A percentile compares a stretch with the other conserved stretches of the same genome.
Conservation (phyloP, 129 eudicot genomes). For the Centaurea solstitialis region DNA sequence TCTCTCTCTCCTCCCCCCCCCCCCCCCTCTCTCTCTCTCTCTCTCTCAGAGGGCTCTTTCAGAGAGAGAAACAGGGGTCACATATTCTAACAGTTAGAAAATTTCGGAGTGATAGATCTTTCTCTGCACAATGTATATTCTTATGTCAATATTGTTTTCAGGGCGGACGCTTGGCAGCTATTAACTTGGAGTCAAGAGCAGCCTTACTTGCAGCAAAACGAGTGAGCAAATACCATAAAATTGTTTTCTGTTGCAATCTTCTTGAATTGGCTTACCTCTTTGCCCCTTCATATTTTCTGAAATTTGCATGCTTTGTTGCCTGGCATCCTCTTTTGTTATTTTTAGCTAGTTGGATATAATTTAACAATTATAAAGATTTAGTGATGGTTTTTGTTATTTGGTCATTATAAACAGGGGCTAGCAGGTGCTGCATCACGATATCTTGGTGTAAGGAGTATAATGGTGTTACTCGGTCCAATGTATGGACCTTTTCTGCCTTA, state of each 20-base stretch:
- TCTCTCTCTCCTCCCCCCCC: too few relatives aligned
- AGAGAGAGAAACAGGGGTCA: background rate
- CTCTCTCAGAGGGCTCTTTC: background rate
- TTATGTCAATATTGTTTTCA: slow-evolving; percentile 24
- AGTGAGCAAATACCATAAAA: slow-evolving; percentile 32
- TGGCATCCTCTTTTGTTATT: background rate
- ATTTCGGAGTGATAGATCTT: background rate
- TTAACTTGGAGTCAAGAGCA: slow-evolving; percentile 68
- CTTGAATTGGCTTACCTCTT: slow-evolving; percentile 1
- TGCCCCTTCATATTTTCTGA: background rate
- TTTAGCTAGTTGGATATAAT: background rate
- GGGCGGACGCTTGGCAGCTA: slow-evolving; percentile 87
- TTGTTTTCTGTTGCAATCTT: background rate
- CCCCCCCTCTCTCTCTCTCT: too few relatives aligned
- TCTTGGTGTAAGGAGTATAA: slow-evolving; percentile 80
- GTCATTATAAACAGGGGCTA: slow-evolving; percentile 60
- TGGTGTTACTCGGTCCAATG: slow-evolving; percentile 84
- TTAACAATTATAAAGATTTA: background rate
- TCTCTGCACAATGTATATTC: background rate
- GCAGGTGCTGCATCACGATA: slow-evolving; percentile 79
- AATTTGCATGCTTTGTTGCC: background rate
- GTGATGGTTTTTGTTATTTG: background rate
- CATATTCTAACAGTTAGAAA: background rate
- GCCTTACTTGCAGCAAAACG: slow-evolving; percentile 84
- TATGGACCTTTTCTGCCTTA: slow-evolving; percentile 32